A percentile compares a stretch with the other conserved stretches of the same genome.
Evolutionary conservation across 2,329 filamentous ascomycete species (phyloP).

Genomic region (Aspergillus unguis): DNA sequence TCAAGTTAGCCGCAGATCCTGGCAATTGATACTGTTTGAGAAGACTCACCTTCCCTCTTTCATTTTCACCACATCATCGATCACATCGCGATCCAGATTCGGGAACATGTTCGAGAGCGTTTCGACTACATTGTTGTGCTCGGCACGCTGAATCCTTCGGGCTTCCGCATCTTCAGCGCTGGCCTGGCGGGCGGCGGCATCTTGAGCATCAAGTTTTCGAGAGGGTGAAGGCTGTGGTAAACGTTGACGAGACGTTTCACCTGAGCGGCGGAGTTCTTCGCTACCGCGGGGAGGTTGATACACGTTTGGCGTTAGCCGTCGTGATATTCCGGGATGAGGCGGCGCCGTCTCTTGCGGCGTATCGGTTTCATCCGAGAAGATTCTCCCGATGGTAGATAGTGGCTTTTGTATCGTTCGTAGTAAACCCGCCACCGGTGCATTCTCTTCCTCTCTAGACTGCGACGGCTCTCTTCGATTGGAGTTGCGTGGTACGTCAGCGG

Average conservation of each 20-base stretch:
- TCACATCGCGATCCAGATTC: slow-evolving; percentile 86
- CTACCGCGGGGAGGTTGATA: slow-evolving; percentile 43
- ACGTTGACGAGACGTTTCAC: slow-evolving; percentile 22
- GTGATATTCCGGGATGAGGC: slow-evolving; percentile 45
- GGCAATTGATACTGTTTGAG: not conserved
- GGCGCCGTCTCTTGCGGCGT: slow-evolving; percentile 33
- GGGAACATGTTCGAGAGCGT: slow-evolving; percentile 96
- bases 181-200: slow-evolving; percentile 84
- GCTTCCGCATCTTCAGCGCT: slow-evolving; percentile 88
- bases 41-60: slow-evolving; percentile 80
- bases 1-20: slow-evolving; percentile 10
- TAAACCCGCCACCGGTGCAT: slow-evolving; percentile 76
- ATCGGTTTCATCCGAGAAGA: slow-evolving; percentile 72
- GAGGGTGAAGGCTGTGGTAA: slow-evolving; percentile 28
- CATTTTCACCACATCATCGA: slow-evolving; percentile 92
- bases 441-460: slow-evolving; percentile 61
- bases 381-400: slow-evolving; percentile 85
- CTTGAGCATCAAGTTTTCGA: slow-evolving; percentile 66
- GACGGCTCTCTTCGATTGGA: slow-evolving; percentile 32
- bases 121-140: slow-evolving; percentile 89
- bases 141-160: slow-evolving; percentile 72
- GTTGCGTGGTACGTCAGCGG: slow-evolving; percentile 59
- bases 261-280: slow-evolving; percentile 26
- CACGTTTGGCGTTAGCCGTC: slow-evolving; percentile 50
- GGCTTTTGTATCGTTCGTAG: slow-evolving; percentile 88